Percentiles rank a stretch among this genome's conserved stretches.
phyloP scores from a whole-genome alignment of 2,329 filamentous ascomycete species.

The Aschersonia sp. region DNA sequence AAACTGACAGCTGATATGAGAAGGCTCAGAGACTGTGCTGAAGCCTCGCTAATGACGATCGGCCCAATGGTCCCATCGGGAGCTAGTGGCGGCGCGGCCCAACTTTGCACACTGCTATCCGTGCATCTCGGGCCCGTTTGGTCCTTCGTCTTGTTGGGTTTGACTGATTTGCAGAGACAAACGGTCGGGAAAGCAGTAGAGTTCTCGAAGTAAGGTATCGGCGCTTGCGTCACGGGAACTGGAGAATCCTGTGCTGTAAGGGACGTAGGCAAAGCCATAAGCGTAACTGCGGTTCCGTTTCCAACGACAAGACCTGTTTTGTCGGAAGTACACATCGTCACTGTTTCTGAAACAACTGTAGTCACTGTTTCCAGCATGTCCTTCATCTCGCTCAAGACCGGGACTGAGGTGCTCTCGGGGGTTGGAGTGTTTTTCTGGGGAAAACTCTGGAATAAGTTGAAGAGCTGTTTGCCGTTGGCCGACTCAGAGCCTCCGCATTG shows the following conservation, averaged over 20 bases:
- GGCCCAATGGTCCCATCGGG: conserved; percentile 1
- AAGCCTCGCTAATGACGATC: conserved; percentile 4
- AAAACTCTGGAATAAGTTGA: conserved; percentile 5
- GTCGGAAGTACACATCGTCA: too few relatives aligned
- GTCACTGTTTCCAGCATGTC: too few relatives aligned
- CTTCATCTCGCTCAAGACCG: too few relatives aligned
- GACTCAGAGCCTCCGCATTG: conserved; percentile 11
- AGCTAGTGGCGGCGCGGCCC: not conserved
- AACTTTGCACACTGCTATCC: not conserved
- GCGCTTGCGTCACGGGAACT: too few relatives aligned
- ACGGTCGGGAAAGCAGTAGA: not conserved
- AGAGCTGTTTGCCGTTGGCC: conserved; percentile 4
- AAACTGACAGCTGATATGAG: conserved; percentile 2
- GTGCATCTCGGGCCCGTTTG: not conserved
- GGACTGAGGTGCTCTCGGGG: too few relatives aligned
- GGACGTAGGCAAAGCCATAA: too few relatives aligned
- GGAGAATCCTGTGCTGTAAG: too few relatives aligned
- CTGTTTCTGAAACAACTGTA: too few relatives aligned
- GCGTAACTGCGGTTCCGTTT: too few relatives aligned
- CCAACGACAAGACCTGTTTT: too few relatives aligned
- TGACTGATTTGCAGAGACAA: not conserved
- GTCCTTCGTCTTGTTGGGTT: not conserved
- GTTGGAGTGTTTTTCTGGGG: not conserved
- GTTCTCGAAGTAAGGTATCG: too few relatives aligned
- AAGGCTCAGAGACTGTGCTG: not conserved